Evolutionary conservation across 179 eudicot genomes (phyloP).

Genomic region (Beta lomatogona): DNA sequence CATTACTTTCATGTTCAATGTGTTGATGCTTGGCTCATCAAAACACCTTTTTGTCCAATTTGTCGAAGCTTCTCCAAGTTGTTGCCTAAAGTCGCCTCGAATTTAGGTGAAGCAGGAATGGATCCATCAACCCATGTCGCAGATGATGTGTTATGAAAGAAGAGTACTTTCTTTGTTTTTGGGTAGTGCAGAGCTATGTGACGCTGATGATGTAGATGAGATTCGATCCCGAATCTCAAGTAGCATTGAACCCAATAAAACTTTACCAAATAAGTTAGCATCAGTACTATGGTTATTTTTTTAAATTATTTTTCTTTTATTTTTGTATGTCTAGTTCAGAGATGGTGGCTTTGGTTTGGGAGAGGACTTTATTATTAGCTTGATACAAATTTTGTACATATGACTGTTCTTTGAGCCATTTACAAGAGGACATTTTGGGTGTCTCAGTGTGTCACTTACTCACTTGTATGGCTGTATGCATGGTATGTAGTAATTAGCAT

Average conservation of each 20-base stretch:
- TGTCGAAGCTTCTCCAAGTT: slow-evolving; percentile 44
- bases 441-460: no score
- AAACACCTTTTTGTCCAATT: slow-evolving; percentile 62
- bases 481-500: not conserved
- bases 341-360: not conserved
- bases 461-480: no score
- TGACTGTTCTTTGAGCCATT: not conserved
- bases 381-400: not conserved
- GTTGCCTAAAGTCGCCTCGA: not conserved
- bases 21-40: slow-evolving; percentile 74
- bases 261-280: no score
- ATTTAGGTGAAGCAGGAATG: not conserved
- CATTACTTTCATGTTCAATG: slow-evolving; percentile 69
- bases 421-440: not conserved
- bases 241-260: no score
- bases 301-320: not conserved
- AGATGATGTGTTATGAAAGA: not conserved
- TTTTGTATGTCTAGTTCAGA: not conserved
- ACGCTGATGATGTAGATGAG: no score
- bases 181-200: no score
- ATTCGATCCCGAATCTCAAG: no score
- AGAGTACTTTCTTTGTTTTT: no score
- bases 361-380: not conserved
- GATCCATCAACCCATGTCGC: not conserved
- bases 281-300: not conserved